Evolutionary conservation across 345 rosid species (phyloP), one percentile per base, ranked within the genome.

Genomic region (Physaria fendleri): DNA sequence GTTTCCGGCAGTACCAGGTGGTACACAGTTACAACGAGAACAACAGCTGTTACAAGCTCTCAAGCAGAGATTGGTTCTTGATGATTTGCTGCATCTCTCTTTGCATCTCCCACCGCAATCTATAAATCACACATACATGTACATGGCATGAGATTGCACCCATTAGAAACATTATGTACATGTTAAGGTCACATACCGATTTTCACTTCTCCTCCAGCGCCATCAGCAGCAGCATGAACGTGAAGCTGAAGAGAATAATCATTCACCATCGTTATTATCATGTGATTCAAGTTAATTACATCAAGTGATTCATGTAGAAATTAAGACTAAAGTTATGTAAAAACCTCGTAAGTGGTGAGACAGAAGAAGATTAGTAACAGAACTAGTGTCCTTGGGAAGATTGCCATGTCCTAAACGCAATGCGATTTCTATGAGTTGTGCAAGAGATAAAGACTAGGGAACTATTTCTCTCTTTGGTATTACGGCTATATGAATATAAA

Each of bases 1-100:
- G 61, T 78, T 78, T 3, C 82, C 79, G 25, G 68, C 47, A 5
- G 77, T 78, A 1, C 82, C 79, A 9, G 82, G 79, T 54, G 82
- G 81, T 1, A 74, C 82, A 56, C 82, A 78, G 64, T 74, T 74
- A 57, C 79, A 78, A 2, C 77, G 65, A 2, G 21, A 22, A 45
- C 82, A 78, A 58, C 82, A 74, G 2, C n/a, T 78, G 42, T 68
- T 65, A 61, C 79, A 78, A 8, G 77, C 76, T 58, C 77, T 71
- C 45, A 59, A 27, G 50, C 82, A 74, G 5, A 68, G 62, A 16
- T 78, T 74, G 1, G 54, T 13, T 54, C 77, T 71, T n/a, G 77
- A 71, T 8, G 78, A 48, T 42, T 71, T 68, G 64, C 70, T 64
- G 64, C 81, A 78, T 38, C 82, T 78, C 5, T 28, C 61, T 23